Base-by-base conservation (phyloP, 2,329 filamentous ascomycete species). In the Trichoderma koningiopsis region DNA sequence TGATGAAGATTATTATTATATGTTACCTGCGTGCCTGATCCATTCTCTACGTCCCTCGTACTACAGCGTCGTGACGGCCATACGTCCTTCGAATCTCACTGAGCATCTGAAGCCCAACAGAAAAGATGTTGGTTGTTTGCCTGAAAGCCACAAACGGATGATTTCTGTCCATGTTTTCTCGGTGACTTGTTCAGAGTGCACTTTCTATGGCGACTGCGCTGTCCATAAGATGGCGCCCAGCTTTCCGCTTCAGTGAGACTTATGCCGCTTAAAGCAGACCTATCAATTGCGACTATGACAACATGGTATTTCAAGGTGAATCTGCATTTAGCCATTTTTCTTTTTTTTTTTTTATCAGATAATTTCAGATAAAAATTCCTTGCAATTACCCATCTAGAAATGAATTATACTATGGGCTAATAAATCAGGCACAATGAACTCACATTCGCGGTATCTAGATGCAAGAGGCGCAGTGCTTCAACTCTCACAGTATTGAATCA, bases 301-400 rank as follows among this genome's bases (percentile, higher is more conserved):
- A 43, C 10, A n/a, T 19, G 16, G 3, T 8, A 43, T 19, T 43
- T 6, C 0, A 19, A 3, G 19, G 40, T 7, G 19, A 10, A n/a
- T 4, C 6, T 19, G 19, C 0, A 19, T 43, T 8, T 43, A n/a
- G 40, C 1, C 1, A 14, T 6, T 40, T 40, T 27, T 11, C 11
- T 33, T 33, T 1, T 10, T 33, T 1, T 33, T 33, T 3, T 33
- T 33, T 2, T 11, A 43, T 43, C 1, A 19, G 19, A 43, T 8
- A 0, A 10, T 43, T 19, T 43, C n/a, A n/a, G 7, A 1, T 7
- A 19, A 7, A 0, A 19, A 3, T 19, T 0, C 8, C 5, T 7
- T n/a, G 4, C 16, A 10, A 10, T 19, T n/a, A n/a, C 2, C 1
- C 19, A 10, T 43, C 6, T 43, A 4, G 7, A 4, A 43, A 43